Conservation (phyloP, 495 filamentous ascomycete species). For the Neurospora sp. region DNA sequence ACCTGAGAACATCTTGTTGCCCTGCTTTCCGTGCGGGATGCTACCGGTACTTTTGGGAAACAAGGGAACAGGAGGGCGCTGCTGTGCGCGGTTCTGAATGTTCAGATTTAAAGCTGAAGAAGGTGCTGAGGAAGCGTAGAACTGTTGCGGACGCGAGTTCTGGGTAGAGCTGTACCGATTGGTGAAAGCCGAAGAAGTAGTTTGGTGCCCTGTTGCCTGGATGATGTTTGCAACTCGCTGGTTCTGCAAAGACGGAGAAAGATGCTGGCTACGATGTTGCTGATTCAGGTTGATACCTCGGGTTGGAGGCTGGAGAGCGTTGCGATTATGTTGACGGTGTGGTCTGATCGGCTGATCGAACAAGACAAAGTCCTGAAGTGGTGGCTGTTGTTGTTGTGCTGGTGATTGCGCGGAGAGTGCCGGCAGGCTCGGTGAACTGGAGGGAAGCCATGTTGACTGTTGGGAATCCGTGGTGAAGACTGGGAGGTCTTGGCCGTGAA, state of each 20-base stretch:
- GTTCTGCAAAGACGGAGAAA: constrained; percentile 37
- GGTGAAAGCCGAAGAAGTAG: constrained; percentile 46
- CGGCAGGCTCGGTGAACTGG: constrained; percentile 50
- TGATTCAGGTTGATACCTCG: constrained; percentile 32
- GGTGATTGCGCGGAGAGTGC: constrained; percentile 43
- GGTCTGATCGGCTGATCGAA: constrained; percentile 37
- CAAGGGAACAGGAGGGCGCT: constrained; percentile 42
- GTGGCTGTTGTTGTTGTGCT: constrained; percentile 33
- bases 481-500: constrained; percentile 41
- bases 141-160: constrained; percentile 29
- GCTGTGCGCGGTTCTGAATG: constrained; percentile 28
- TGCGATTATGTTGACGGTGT: constrained; percentile 40
- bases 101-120: constrained; percentile 32
- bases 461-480: constrained; percentile 51
- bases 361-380: constrained; percentile 45
- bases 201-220: constrained; percentile 47
- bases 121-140: constrained; percentile 45
- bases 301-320: constrained; percentile 28
- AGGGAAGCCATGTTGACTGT: constrained; percentile 51
- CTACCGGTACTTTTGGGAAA: constrained; percentile 40
- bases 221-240: constrained; percentile 51
- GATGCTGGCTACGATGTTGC: constrained; percentile 26
- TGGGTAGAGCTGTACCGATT: constrained; percentile 43
- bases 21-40: constrained; percentile 30
- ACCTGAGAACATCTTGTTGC: constrained; percentile 41